Conservation (phyloP, 257 asterid species). For the Penstemon davidsonii region DNA sequence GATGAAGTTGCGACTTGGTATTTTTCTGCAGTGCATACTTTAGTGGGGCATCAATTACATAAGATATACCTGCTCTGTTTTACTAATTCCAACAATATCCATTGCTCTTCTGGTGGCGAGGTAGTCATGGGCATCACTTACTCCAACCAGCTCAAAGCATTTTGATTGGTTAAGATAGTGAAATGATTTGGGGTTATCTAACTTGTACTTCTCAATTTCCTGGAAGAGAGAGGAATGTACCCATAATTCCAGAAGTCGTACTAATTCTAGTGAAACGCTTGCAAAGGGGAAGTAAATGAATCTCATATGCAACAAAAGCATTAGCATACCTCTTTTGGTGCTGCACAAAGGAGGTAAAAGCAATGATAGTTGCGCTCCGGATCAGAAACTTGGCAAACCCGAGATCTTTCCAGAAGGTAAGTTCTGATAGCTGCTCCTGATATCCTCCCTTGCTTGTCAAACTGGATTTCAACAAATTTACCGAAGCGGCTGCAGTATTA, state of each 20-base stretch:
- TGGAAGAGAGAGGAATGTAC: constrained; percentile 37
- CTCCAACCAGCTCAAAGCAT: constrained; percentile 78
- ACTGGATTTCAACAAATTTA: constrained; percentile 97
- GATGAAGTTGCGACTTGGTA: constrained; percentile 2
- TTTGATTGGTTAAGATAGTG: constrained; percentile 96
- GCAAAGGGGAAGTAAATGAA: constrained; percentile 23
- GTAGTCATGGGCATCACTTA: constrained; percentile 85
- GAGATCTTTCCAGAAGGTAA: constrained; percentile 96
- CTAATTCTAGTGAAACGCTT: constrained; percentile 7
- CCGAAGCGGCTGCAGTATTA: constrained; percentile 88
- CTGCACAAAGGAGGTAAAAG: constrained; percentile 97
- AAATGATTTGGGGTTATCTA: constrained; percentile 79
- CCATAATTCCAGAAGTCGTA: constrained; percentile 6
- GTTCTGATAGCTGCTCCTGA: constrained; percentile 99
- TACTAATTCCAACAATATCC: constrained; percentile 93
- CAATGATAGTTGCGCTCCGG: constrained; percentile 98
- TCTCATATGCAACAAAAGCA: constrained; percentile 28
- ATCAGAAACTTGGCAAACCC: constrained; percentile 96
- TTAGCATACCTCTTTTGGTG: constrained; percentile 80
- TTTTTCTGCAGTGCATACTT: constrained; percentile 8
- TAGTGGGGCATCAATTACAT: constrained; percentile 5
- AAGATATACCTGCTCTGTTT: constrained; percentile 73
- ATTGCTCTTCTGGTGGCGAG: constrained; percentile 95
- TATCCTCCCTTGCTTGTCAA: constrained; percentile 96
- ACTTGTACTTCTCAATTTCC: constrained; percentile 85